Percentiles rank a stretch among this genome's conserved stretches.
Conservation (phyloP, 1,284 basidiomycete species). For the Agroathelia rolfsii region DNA sequence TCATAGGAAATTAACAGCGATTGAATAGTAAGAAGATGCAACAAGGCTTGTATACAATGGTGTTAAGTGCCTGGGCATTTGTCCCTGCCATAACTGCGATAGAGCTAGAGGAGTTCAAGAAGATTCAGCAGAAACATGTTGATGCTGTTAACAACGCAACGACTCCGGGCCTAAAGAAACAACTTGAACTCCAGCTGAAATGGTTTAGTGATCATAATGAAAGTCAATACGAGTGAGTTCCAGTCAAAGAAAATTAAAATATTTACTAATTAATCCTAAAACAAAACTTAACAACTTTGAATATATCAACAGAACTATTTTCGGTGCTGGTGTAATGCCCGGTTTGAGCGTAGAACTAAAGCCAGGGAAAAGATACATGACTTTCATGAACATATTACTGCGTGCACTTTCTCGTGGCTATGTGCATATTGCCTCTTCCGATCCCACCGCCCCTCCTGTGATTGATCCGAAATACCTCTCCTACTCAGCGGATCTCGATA, state of each 20-base stretch:
- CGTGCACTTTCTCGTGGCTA: constrained; percentile 11
- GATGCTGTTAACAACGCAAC: background rate
- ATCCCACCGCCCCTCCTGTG: background rate
- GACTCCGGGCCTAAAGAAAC: background rate
- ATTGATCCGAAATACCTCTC: constrained; percentile 6
- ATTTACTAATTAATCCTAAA: too few species aligned
- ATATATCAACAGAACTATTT: constrained; percentile 5
- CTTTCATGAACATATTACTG: constrained; percentile 10
- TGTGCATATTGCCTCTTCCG: constrained; percentile 3
- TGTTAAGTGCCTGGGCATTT: too few species aligned
- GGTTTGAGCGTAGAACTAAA: constrained; percentile 9
- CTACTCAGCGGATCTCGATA: constrained; percentile 25
- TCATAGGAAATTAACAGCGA: too few species aligned
- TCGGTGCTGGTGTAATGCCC: constrained; percentile 9
- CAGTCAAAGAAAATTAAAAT: too few species aligned
- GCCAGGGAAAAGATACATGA: constrained; percentile 14
- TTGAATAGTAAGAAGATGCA: too few species aligned
- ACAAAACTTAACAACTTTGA: too few species aligned
- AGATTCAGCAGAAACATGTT: background rate
- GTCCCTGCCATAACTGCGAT: too few species aligned
- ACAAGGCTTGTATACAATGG: too few species aligned
- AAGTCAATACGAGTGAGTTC: background rate
- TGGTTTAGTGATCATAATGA: constrained; percentile 5
- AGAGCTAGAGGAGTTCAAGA: background rate
- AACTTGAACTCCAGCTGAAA: background rate